A percentile compares a stretch with the other conserved stretches of the same genome.
These are phyloP conservation scores for Ustilago trichophora DNA, from an alignment of 1,284 basidiomycete genomes.

Conservation along the genomic window DNA sequence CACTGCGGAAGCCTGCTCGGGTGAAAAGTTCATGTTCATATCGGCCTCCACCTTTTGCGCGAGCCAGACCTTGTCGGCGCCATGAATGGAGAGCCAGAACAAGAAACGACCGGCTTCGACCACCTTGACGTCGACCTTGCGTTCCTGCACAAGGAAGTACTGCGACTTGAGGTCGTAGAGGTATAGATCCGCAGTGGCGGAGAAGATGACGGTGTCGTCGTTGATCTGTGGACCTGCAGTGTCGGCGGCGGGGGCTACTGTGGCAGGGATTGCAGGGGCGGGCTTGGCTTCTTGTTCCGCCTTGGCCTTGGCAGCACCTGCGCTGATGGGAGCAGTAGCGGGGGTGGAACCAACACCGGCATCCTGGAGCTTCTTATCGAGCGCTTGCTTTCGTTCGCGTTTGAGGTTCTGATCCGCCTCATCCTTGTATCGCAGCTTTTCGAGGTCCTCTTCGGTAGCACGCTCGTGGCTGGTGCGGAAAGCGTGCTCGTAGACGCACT, in stretches of 20 bases:
- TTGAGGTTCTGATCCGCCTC: conserved; percentile 32
- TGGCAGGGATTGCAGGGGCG: conserved; percentile 11
- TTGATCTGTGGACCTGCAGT: conserved; percentile 28
- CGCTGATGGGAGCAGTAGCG: conserved; percentile 3
- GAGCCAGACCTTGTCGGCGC: conserved; percentile 72
- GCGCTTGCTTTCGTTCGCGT: conserved; percentile 13
- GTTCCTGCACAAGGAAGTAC: conserved; percentile 78
- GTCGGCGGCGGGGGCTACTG: conserved; percentile 34
- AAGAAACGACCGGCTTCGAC: conserved; percentile 71
- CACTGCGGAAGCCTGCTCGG: conserved; percentile 74
- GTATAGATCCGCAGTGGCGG: conserved; percentile 70
- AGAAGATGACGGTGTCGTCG: conserved; percentile 32
- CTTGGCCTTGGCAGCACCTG: conserved; percentile 2
- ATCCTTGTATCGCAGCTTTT: conserved; percentile 64
- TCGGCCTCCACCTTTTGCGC: conserved; percentile 73
- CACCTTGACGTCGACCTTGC: conserved; percentile 76
- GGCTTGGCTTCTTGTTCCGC: conserved; percentile 2
- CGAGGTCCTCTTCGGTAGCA: conserved; percentile 64
- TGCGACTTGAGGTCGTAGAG: conserved; percentile 78
- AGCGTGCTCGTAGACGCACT: conserved; percentile 83
- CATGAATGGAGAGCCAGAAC: conserved; percentile 72
- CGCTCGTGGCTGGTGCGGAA: conserved; percentile 59
- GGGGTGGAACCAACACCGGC: conserved; percentile 16
- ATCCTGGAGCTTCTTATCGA: conserved; percentile 38
- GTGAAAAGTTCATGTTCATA: conserved; percentile 62